Evolutionary conservation across 768 basidiomycete species (phyloP).

Genomic region (Leccinum boreale): DNA sequence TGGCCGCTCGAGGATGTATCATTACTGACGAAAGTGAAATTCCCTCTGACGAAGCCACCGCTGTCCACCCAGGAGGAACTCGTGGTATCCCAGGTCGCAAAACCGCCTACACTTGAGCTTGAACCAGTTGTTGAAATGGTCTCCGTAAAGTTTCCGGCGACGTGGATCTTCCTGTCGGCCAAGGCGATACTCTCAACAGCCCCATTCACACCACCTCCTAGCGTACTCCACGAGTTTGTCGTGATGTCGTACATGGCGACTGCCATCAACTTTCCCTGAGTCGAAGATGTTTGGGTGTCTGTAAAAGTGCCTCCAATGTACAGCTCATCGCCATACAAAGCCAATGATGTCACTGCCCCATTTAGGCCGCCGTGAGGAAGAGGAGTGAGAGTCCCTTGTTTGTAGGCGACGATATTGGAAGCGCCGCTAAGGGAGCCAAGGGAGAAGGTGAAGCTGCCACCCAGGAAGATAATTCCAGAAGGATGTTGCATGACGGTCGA

Average conservation of each 20-base stretch:
- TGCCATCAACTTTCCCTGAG: constrained; percentile 49
- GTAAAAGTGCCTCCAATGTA: constrained; percentile 89
- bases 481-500: constrained; percentile 62
- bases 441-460: constrained; percentile 68
- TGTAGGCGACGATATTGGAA: constrained; percentile 72
- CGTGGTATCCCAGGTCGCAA: constrained; percentile 71
- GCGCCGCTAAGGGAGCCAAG: constrained; percentile 53
- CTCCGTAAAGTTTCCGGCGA: constrained; percentile 75
- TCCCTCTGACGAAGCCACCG: constrained; percentile 71
- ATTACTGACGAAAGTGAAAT: constrained; percentile 67
- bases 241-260: constrained; percentile 71
- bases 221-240: constrained; percentile 60
- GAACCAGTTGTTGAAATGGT: constrained; percentile 36
- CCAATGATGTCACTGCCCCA: constrained; percentile 68
- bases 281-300: constrained; percentile 56
- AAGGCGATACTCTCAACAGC: constrained; percentile 60
- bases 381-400: constrained; percentile 49
- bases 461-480: constrained; percentile 66
- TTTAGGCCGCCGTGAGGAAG: constrained; percentile 72
- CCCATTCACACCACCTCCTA: constrained; percentile 77
- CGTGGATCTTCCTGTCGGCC: constrained; percentile 49
- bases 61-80: constrained; percentile 65
- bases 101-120: constrained; percentile 48
- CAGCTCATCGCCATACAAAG: constrained; percentile 58
- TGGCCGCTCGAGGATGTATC: constrained; percentile 47